Evolutionary conservation across 495 filamentous ascomycete genomes (phyloP), one percentile per base, ranked within the genome.

Genomic region (Xylaria bambusicola): DNA sequence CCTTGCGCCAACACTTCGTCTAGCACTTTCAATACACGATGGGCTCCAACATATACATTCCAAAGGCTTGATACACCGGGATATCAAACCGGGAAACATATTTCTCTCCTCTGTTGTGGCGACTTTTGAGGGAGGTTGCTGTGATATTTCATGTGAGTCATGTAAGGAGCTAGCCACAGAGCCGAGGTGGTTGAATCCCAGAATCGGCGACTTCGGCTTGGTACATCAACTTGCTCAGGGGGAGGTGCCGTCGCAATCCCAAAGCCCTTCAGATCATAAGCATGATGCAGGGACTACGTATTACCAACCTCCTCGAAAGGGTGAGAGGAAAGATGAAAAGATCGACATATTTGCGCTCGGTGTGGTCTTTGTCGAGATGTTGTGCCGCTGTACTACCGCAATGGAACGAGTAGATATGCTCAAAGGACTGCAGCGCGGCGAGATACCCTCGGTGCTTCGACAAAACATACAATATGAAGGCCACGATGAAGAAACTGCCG

Each of bases 61-160:
- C 60, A 91, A 92, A 71, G 92, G 92, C 57, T 80, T 96, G 66
- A 95, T 93, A 74, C 94, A 98, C 71, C 90, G 95, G 52, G 94
- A 98, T 74, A 97, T 98, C 82, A 98, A 98, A 79, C 94, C 94
- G 7, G 94, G 98, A 78, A 98, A 98, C 77, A 96, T 98, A 73
- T 98, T 98, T 75, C 80, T 98, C 60, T 90, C 85, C 58, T 49
- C 38, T 68, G 74, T 63, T 0, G 52, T 50, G 13, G 20, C 18
- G 15, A 63, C 52, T 8, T 56, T 56, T 6, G 60, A 63, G 21
- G 61, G 65, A 21, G 68, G 68, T 35, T 70, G 64, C 38, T 70
- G 68, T 35, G 41, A 62, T 26, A 26, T 64, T 27, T 41, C 69
- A 1, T 84, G 80, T 38, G 57, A 57, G 48, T 66, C 62, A 5